These are phyloP conservation scores for Leccinum disarticulatum DNA, from an alignment of 768 basidiomycete genomes.

Conservation along the genomic window DNA sequence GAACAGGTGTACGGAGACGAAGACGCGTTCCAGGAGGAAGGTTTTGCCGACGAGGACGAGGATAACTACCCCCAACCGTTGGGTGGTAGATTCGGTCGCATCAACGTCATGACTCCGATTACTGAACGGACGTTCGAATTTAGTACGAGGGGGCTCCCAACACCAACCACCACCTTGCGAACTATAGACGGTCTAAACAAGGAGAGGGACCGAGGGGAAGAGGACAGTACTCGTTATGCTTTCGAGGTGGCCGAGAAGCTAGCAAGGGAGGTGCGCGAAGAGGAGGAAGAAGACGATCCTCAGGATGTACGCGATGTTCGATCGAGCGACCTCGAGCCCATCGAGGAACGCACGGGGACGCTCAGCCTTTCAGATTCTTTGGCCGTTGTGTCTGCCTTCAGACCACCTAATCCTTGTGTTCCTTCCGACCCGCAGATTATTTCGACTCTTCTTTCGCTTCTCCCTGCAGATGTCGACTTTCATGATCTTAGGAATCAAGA, in stretches of 20 bases:
- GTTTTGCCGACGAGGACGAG: conserved; percentile 31
- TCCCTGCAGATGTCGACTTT: conserved; percentile 59
- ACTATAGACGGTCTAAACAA: conserved; percentile 35
- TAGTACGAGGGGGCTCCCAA: conserved; percentile 50
- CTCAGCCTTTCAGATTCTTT: conserved; percentile 67
- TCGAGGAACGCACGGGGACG: conserved; percentile 63
- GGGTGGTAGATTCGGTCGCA: conserved; percentile 75
- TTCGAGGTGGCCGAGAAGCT: conserved; percentile 56
- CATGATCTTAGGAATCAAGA: conserved; percentile 56
- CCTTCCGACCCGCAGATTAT: conserved; percentile 73
- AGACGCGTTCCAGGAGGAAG: conserved; percentile 30
- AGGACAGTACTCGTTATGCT: conserved; percentile 43
- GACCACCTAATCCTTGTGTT: conserved; percentile 84
- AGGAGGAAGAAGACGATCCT: conserved; percentile 19
- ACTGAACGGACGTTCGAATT: conserved; percentile 92
- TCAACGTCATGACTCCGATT: conserved; percentile 97
- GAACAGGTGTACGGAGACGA: conserved; percentile 22
- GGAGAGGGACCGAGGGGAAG: conserved; percentile 25
- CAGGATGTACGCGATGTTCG: conserved; percentile 11
- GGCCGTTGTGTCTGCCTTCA: conserved; percentile 60
- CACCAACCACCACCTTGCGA: conserved; percentile 47
- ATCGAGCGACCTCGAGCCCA: conserved; percentile 21
- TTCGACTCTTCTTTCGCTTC: conserved; percentile 59
- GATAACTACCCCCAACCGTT: conserved; percentile 44
- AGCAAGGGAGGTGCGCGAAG: conserved; percentile 46